Evolutionary conservation across 495 filamentous ascomycete genomes (phyloP), one percentile per base, ranked within the genome.

Genomic region (Hyaloscypha bicolor): DNA sequence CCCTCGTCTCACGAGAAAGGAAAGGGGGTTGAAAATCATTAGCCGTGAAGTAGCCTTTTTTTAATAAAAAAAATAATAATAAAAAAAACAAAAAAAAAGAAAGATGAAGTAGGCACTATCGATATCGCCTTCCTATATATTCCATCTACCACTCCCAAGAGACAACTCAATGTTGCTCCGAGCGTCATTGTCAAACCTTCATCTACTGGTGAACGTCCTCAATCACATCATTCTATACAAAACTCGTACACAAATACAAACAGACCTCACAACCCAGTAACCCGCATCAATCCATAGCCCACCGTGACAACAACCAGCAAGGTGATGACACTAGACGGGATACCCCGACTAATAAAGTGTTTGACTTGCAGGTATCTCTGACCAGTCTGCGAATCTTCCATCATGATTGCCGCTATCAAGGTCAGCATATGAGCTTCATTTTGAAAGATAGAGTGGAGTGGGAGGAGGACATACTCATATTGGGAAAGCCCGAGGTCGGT

Each of bases 401-500:
- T 97, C 96, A 99, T 98, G 74, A 99, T 98, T 14, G 95, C 95
- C 64, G 95, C 94, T 97, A 57, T 60, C 16, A 52, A 61, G 63
- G 29, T 63, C 2, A 53, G 42, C 55, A 22, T 68, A 80, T 72
- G 79, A 75, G 45, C 69, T 37, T 30, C 33, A n/a, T 6, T 22
- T 45, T 63, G 58, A 19, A 19, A 58, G 29, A 30, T 64, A 33
- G 60, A 25, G 25, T 25, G 25, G 51, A 53, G 52, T 64, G 48
- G 48, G 65, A 42, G 60, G 64, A 45, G 48, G 8, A 88, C 93
- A 79, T 83, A 97, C 94, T 99, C 95, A 99, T 99, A 74, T 99
- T 99, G 2, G 95, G 95, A 76, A 99, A 99, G 19, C 95, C 95
- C 73, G 90, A 93, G 0, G 95, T 99, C 14, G 95, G 95, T 76